Evolutionary conservation across 1,284 basidiomycete species (phyloP), one percentile per base, ranked within the genome.

Genomic region (Leccinum solheimii): DNA sequence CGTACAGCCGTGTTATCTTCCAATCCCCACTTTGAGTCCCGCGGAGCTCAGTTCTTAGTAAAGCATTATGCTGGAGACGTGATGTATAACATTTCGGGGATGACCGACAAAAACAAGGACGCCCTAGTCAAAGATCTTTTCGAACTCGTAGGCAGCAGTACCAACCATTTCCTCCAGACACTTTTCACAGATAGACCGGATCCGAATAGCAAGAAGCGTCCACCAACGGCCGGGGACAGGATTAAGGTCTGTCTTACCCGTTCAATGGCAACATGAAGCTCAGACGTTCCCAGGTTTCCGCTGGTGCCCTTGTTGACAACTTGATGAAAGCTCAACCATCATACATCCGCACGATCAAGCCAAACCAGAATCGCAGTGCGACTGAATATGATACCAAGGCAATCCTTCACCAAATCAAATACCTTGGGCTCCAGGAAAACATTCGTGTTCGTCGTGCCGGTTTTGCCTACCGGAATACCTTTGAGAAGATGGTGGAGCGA

Each of bases 91-190:
- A 88, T 99, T 8, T 75, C 90, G 14, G 97, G 97, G 9, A 99
- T 99, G 97, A 99, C 97, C 16, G 97, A 99, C 79, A 99, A 99
- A 86, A 99, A 99, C 83, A 99, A 99, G 83, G 97, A 99, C 71
- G 87, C 94, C 5, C 83, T 99, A 34, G 84, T 95, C 75, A 98
- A 98, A 77, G 97, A 99, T 73, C 82, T 99, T 45, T 81, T 98
- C 56, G 95, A 98, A 71, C 85, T 99, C 53, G 83, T 99, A 62
- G 92, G 87, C 38, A 80, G 82, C 50, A 94, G 91, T 68, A 80
- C 84, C 30, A 95, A 97, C 73, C 77, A 82, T 55, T 98, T 99
- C 83, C 74, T 99, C 64, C 93, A 95, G 70, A 82, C 81, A 0
- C 77, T 99, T 23, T 99, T 99, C 83, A 93, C 94, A 1, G 97